Evolutionary conservation across 305 asterid genomes (phyloP).

Genomic region (Fraxinus latifolia): DNA sequence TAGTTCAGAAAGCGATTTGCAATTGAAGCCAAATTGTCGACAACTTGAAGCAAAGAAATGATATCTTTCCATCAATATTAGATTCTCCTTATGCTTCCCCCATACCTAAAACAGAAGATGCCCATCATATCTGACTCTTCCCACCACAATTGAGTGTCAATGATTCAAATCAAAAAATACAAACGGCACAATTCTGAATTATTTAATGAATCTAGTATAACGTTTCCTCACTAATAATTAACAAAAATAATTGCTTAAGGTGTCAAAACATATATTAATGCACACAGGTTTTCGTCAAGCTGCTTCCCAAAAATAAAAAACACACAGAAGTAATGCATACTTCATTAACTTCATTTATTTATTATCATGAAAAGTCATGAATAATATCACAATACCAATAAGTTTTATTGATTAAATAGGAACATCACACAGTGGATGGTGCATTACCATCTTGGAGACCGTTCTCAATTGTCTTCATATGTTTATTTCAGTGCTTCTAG

Average conservation of each 20-base stretch:
- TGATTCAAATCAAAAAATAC: not conserved
- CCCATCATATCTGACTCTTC: slow-evolving; percentile 3
- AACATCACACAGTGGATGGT: not conserved
- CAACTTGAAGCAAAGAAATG: slow-evolving; percentile 88
- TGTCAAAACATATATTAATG: not conserved
- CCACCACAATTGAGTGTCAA: not conserved
- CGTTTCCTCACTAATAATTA: not conserved
- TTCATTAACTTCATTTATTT: not conserved
- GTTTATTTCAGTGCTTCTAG: not conserved
- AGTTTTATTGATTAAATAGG: not conserved
- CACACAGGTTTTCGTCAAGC: not conserved
- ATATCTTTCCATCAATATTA: slow-evolving; percentile 85
- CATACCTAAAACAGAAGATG: slow-evolving; percentile 54
- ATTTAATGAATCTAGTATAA: not conserved
- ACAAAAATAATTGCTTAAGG: not conserved
- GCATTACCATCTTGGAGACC: not conserved
- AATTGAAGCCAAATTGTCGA: slow-evolving; percentile 57
- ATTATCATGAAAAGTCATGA: not conserved
- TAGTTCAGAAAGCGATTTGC: slow-evolving; percentile 60
- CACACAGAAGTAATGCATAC: not conserved
- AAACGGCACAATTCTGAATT: not conserved
- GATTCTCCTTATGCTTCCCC: slow-evolving; percentile 72
- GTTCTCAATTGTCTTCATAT: not conserved
- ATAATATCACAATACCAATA: not conserved
- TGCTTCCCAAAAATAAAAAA: not conserved